A percentile compares a stretch with the other conserved stretches of the same genome.
Evolutionary conservation across 2,329 filamentous ascomycete genomes (phyloP).

Genomic region (Stachybotrys elegans): DNA sequence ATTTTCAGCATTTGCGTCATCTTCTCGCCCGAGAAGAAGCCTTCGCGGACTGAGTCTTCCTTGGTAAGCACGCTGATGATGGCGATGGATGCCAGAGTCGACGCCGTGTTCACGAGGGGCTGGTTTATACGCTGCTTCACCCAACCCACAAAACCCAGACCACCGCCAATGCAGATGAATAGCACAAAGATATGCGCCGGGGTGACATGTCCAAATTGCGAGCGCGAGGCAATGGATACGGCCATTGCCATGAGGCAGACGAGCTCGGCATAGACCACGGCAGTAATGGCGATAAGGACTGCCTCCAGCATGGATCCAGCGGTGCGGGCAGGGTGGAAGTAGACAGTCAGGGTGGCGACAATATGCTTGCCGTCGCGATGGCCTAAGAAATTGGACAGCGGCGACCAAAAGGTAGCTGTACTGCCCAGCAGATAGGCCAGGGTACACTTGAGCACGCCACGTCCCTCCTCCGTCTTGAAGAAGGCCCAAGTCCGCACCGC

Average conservation of each 20-base stretch:
- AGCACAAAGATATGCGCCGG: slow-evolving; percentile 77
- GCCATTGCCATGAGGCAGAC: slow-evolving; percentile 82
- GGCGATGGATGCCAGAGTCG: slow-evolving; percentile 79
- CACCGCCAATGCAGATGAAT: slow-evolving; percentile 78
- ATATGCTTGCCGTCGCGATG: slow-evolving; percentile 89
- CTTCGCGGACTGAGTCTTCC: slow-evolving; percentile 80
- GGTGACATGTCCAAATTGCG: slow-evolving; percentile 57
- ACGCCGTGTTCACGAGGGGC: slow-evolving; percentile 77
- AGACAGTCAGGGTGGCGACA: slow-evolving; percentile 88
- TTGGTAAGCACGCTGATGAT: slow-evolving; percentile 89
- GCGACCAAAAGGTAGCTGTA: slow-evolving; percentile 75
- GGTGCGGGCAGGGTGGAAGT: slow-evolving; percentile 86
- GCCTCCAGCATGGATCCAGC: slow-evolving; percentile 89
- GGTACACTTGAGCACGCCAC: slow-evolving; percentile 83
- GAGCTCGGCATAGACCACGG: slow-evolving; percentile 65
- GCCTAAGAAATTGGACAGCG: slow-evolving; percentile 69
- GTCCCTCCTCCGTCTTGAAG: slow-evolving; percentile 66
- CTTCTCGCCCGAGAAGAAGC: slow-evolving; percentile 75
- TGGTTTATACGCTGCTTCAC: slow-evolving; percentile 74
- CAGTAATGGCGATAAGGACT: slow-evolving; percentile 67
- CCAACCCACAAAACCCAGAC: slow-evolving; percentile 84
- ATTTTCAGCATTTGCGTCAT: slow-evolving; percentile 80
- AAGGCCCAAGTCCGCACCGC: slow-evolving; percentile 49
- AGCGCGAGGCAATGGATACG: slow-evolving; percentile 74
- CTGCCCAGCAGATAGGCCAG: slow-evolving; percentile 84